These are phyloP conservation scores for Clitopilus hobsonii DNA, from an alignment of 768 basidiomycete genomes.

Conservation along the genomic window DNA sequence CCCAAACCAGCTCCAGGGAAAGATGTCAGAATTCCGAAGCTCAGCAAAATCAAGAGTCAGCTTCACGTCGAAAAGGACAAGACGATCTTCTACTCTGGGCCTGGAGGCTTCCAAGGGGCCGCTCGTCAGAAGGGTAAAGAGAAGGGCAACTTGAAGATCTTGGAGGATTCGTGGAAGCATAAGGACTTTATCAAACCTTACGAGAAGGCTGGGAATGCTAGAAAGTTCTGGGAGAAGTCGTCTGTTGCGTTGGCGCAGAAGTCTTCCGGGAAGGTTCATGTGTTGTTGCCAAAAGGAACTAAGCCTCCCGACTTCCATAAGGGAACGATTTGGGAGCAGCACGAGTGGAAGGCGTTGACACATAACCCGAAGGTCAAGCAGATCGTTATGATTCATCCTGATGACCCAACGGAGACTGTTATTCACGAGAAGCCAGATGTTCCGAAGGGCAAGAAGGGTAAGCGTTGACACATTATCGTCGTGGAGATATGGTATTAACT, in stretches of 20 bases:
- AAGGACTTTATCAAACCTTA: background rate
- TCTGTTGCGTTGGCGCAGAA: constrained; percentile 7
- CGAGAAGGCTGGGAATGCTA: background rate
- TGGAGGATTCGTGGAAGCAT: constrained; percentile 8
- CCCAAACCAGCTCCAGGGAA: background rate
- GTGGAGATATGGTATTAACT: no score
- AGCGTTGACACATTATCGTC: no score
- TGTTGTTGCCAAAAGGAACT: constrained; percentile 6
- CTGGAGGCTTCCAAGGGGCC: constrained; percentile 5
- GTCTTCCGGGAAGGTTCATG: constrained; percentile 5
- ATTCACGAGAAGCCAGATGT: no score
- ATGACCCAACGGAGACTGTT: no score
- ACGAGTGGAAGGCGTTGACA: no score
- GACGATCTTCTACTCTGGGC: constrained; percentile 9
- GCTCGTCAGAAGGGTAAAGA: constrained; percentile 1
- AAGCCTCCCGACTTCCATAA: constrained; percentile 1
- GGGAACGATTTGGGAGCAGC: constrained; percentile 3
- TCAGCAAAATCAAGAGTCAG: background rate
- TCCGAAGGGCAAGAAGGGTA: no score
- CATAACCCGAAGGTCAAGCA: no score
- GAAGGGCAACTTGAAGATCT: constrained; percentile 4
- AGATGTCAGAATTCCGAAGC: background rate
- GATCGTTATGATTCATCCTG: no score
- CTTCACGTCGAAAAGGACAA: background rate
- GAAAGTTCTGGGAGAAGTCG: constrained; percentile 8